Evolutionary conservation across 1,139 yeast species (phyloP).

Genomic region (Hemisphaericaspora xylanilytica): DNA sequence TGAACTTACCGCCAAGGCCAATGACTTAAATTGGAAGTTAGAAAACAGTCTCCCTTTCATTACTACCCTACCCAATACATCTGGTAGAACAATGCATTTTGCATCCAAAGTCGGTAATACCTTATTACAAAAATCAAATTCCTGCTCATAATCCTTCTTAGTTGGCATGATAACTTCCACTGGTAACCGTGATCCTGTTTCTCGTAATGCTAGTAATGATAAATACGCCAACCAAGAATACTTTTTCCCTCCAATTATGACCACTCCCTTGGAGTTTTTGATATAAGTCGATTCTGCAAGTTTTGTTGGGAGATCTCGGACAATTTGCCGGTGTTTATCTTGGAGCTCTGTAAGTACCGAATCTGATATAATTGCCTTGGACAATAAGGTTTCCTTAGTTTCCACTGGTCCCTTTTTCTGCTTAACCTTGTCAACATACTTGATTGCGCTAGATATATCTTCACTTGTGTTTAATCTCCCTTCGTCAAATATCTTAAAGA

Average conservation of each 20-base stretch:
- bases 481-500: constrained; percentile 20
- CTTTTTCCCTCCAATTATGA: constrained; percentile 38
- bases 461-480: constrained; percentile 16
- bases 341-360: constrained; percentile 24
- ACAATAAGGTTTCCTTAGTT: constrained; percentile 27
- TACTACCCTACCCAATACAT: constrained; percentile 33
- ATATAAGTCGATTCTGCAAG: constrained; percentile 26
- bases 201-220: constrained; percentile 32
- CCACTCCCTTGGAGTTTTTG: constrained; percentile 31
- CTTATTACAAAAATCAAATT: constrained; percentile 25
- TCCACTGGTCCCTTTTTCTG: constrained; percentile 23
- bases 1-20: constrained; percentile 39
- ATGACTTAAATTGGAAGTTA: constrained; percentile 40
- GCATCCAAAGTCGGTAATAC: constrained; percentile 28
- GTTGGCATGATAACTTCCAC: constrained; percentile 40
- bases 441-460: constrained; percentile 21
- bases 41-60: constrained; percentile 33
- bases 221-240: constrained; percentile 42
- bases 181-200: constrained; percentile 35
- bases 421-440: constrained; percentile 21
- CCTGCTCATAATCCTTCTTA: constrained; percentile 29
- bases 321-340: constrained; percentile 24
- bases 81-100: constrained; percentile 34
- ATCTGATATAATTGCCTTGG: constrained; percentile 29
- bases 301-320: constrained; percentile 24